Conservation (phyloP, 345 rosid genomes). For the Eucalyptus melliodora region DNA sequence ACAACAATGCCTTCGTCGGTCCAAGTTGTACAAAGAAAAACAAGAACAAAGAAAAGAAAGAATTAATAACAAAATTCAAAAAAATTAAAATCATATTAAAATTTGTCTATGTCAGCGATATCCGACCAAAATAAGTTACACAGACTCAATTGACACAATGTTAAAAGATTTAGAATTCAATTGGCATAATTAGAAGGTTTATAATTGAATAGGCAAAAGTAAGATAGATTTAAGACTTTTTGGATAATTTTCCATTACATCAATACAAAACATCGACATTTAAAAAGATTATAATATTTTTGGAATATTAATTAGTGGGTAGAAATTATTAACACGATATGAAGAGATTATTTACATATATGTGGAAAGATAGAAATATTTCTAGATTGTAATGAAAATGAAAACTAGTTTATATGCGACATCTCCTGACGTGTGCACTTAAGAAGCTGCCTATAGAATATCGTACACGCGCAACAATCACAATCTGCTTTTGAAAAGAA, state of each 20-base stretch:
- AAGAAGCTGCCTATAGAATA: background rate
- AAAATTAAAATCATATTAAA: too few species aligned
- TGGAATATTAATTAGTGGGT: background rate
- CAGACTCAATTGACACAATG: too few species aligned
- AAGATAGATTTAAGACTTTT: accelerated
- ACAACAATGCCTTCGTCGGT: accelerated
- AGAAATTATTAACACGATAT: background rate
- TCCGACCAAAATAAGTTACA: accelerated
- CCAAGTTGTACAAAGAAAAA: too few species aligned
- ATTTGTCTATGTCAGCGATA: accelerated
- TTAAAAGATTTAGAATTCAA: too few species aligned
- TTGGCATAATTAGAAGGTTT: accelerated
- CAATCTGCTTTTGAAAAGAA: background rate
- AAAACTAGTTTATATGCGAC: background rate
- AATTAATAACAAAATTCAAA: too few species aligned
- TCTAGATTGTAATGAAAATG: background rate
- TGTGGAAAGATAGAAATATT: background rate
- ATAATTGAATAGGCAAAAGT: too few species aligned
- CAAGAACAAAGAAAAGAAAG: too few species aligned
- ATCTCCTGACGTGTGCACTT: background rate
- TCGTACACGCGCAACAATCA: background rate
- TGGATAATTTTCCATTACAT: background rate
- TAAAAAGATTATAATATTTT: background rate
- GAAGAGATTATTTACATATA: background rate
- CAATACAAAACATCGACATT: background rate